Evolutionary conservation across 2,329 filamentous ascomycete species (phyloP), one percentile per base, ranked within the genome.

Genomic region (Pseudocercospora cruenta): DNA sequence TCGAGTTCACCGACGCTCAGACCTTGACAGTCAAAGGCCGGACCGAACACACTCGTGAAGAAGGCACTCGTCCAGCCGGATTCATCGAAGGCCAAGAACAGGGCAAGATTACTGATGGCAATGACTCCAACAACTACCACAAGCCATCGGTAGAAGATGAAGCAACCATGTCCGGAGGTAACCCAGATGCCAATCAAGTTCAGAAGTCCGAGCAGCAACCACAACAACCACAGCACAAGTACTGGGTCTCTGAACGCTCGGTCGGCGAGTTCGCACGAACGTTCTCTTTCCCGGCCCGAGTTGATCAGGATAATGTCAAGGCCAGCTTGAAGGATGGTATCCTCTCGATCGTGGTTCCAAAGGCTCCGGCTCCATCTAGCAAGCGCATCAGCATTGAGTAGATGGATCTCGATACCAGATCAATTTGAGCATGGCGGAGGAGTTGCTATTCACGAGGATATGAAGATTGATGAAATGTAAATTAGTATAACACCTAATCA

Each of bases 1-100:
- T 94, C 76, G 91, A 94, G 76, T 94, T 94, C 83, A 89, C 87
- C 65, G 91, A 94, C 76, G 83, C 85, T 49, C 89, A 91, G 80
- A 93, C 90, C 16, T 81, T 94, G 51, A 84, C 87, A 69, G 83
- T 95, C 77, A 87, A 86, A 65, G 92, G 92, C 74, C 87, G 84
- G 69, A 85, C 88, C 63, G 91, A 93, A 80, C 86, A 88, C 71
- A 81, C 81, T 70, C 85, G 87, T 78, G 85, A 86, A 66, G 80
- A 87, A 45, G 86, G 86, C 1, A 80, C 83, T 2, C 79, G 85
- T 33, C 80, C 85, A 28, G 78, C 84, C 31, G 82, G 80, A 58
- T 78, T 82, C 58, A 79, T 88, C 62, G 67, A 65, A 28, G 65
- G 62, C 10, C 58, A 68, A 43, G 71, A 75, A 53, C 70, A 72